Base-by-base conservation (phyloP, 108 stramenopile genomes). In the Cyclotella atomus region DNA sequence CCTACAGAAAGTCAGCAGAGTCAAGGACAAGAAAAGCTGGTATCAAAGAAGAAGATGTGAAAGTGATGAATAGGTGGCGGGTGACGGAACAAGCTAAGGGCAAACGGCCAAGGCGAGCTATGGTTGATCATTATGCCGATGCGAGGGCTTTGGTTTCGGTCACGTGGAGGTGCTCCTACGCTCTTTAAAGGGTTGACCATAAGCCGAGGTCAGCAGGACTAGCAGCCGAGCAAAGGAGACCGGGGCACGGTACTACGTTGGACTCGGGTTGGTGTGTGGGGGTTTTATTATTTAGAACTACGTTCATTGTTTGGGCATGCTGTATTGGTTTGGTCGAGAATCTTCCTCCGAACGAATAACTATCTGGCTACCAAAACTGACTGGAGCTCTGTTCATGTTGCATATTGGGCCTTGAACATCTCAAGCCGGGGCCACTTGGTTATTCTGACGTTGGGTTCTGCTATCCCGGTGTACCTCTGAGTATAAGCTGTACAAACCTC, bases 31-130 rank as follows among this genome's bases (percentile, higher is more conserved):
- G 5, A 4, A 29, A 30, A 17, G 59, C 71, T 0, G 47, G 47
- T 0, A 16, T 73, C 25, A 14, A 27, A 3, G 34, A 23, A 6
- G 15, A 63, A 3, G 25, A 43, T 14, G 6, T 47, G 49, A 46
- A 73, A 25, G 47, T 25, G 24, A 73, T 73, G 71, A 73, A 73
- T 29, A 21, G 71, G 35, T 73, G 71, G 71, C 25, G 60, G 0
- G 41, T 34, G 2, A 32, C 47, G 14, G 71, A 73, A 27, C 16
- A 19, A 0, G 19, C 61, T 0, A 19, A 63, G 38, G 71, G 71
- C 0, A 59, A 47, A 8, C 15, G 28, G 1, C 38, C 57, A 12
- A 36, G 69, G 55, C 41, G 35, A n/a, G n/a, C 30, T 23, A 68
- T 68, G 66, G n/a, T 17, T 8, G 30, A 32, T 3, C 66, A 68